Evolutionary conservation across 257 asterid genomes (phyloP).

Genomic region (Eucommia ulmoides): DNA sequence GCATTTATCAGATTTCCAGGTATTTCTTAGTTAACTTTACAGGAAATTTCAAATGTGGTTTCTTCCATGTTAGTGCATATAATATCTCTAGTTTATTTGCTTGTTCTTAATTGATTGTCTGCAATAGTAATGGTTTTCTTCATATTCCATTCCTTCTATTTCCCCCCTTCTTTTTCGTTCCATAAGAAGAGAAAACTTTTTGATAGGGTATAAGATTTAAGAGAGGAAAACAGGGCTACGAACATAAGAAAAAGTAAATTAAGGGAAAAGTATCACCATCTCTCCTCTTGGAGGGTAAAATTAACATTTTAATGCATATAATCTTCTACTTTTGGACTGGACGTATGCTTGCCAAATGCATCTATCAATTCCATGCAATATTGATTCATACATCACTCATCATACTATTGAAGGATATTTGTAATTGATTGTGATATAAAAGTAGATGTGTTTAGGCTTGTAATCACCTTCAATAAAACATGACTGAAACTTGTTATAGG

Average conservation of each 20-base stretch:
- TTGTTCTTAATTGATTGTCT: background rate
- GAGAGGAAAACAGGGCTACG: no score
- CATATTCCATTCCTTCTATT: background rate
- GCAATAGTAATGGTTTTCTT: background rate
- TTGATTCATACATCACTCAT: no score
- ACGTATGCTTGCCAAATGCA: no score
- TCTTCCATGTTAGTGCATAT: background rate
- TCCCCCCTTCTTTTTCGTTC: background rate
- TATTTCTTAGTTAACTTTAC: conserved; percentile 5
- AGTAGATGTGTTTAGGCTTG: no score
- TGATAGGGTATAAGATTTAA: no score
- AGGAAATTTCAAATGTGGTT: background rate
- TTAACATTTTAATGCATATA: background rate
- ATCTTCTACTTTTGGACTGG: background rate
- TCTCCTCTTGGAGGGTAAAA: background rate
- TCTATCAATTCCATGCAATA: no score
- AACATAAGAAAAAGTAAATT: no score
- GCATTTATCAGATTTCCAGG: conserved; percentile 94
- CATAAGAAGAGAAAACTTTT: background rate
- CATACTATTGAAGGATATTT: no score
- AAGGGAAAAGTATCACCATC: background rate
- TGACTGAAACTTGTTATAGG: no score
- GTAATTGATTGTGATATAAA: no score
- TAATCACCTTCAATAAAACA: no score
- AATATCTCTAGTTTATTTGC: background rate